Base-by-base conservation (phyloP, 148 eudicot genomes). In the Spergularia bocconei region DNA sequence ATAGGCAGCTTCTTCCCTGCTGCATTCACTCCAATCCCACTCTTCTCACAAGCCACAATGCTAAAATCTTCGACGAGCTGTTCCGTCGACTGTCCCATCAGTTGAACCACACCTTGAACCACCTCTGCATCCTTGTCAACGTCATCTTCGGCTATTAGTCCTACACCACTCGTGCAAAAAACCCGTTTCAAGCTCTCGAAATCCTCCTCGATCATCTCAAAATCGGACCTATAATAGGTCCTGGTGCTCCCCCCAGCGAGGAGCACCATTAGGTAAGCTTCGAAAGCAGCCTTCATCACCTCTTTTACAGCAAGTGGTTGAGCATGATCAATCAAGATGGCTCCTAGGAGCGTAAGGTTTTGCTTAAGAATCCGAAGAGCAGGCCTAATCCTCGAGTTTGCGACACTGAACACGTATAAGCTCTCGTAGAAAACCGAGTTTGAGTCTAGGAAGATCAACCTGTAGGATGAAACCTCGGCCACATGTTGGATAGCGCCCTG, bases 211-310 rank as follows among this genome's bases (percentile, higher is more conserved):
- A 95, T 86, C 90, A 88, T 83, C 65, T 81, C 78, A 20, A 78
- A 87, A 60, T 95, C 99, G 2, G 78, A 10, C 80, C 84, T 82
- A 0, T 47, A 72, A 53, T 89, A 95, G 17, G 82, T 77, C 48
- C 99, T 53, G 0, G 85, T 82, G 70, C 89, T 72, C 38, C 99
- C 99, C 9, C 99, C 99, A 0, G 99, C 99, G 2, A 95, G 88
- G 53, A 92, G 71, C 61, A 95, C 90, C 91, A 87, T 89, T 20
- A 92, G 86, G 77, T 70, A 95, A n/a, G 90, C 91, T 78, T 92
- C 96, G 13, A 92, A 95, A 6, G 92, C 73, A 2, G 99, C 99
- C 73, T 78, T 92, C 96, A 90, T 91, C 17, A 92, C 88, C 50
- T 92, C 97, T 77, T 88, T 95, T n/a, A 88, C 71, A 0, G 96